Evolutionary conservation across 2,329 filamentous ascomycete species (phyloP).

Genomic region (Botrytis tulipae): DNA sequence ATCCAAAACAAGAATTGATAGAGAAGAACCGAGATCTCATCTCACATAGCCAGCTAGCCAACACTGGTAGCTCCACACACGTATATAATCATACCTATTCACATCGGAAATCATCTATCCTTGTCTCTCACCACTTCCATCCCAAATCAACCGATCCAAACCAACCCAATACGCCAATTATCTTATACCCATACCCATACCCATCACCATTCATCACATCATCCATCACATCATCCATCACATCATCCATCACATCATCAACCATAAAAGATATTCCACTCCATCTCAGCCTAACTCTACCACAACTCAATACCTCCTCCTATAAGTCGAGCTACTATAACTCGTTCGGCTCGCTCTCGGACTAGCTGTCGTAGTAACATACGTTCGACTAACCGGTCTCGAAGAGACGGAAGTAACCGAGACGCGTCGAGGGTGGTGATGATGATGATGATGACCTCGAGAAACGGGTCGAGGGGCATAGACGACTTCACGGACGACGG

Average conservation of each 20-base stretch:
- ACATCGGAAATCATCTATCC: neutral
- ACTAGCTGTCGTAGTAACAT: neutral
- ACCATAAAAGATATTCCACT: too few relatives aligned
- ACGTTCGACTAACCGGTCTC: neutral
- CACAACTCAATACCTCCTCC: neutral
- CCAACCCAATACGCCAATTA: neutral
- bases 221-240: neutral
- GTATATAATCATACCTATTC: neutral
- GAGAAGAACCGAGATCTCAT: neutral
- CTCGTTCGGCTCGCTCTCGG: slow-evolving; percentile 7
- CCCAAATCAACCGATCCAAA: neutral
- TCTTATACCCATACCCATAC: neutral
- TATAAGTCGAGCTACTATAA: neutral
- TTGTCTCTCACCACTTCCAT: too few relatives aligned
- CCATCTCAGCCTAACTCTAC: neutral
- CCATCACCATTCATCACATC: neutral
- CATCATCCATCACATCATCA: neutral
- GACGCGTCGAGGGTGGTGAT: slow-evolving; percentile 3
- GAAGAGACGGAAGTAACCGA: neutral
- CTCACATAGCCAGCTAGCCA: neutral
- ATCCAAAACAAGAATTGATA: neutral
- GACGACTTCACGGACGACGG: slow-evolving; percentile 5
- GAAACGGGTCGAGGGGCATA: slow-evolving; percentile 7
- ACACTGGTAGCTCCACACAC: neutral
- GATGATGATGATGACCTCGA: slow-evolving; percentile 1